Evolutionary conservation across 148 eudicot species (phyloP).

Genomic region (Salicornia ramosissima): DNA sequence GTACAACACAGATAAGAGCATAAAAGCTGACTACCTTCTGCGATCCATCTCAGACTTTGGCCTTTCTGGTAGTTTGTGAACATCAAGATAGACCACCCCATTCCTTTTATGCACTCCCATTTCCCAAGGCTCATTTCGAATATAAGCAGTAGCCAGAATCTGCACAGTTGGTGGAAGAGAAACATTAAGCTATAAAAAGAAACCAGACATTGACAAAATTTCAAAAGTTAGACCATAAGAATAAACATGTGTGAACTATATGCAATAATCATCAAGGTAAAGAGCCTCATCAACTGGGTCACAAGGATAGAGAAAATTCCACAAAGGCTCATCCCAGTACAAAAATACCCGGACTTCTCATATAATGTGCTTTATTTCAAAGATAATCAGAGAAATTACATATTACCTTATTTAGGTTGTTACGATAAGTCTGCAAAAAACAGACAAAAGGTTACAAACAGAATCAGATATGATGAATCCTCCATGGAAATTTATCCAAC

Average conservation of each 20-base stretch:
- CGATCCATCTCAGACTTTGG: constrained; percentile 80
- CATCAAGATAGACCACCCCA: constrained; percentile 94
- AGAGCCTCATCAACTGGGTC: not conserved
- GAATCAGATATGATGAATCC: constrained; percentile 10
- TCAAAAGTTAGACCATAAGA: not conserved
- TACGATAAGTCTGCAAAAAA: constrained; percentile 80
- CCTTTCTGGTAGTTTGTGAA: constrained; percentile 91
- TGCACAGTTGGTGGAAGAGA: constrained; percentile 28
- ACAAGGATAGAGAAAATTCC: constrained; percentile 12
- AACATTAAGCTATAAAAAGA: not conserved
- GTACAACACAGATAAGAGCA: not conserved
- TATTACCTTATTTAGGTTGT: constrained; percentile 97
- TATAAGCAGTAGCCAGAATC: constrained; percentile 95
- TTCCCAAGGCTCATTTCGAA: constrained; percentile 95
- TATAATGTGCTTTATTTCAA: not conserved
- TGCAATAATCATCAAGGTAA: not conserved
- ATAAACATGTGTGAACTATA: not conserved
- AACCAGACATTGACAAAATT: not conserved
- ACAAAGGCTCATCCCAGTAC: not conserved
- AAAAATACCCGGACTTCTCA: not conserved
- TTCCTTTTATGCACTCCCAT: constrained; percentile 99
- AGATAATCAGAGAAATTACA: not conserved
- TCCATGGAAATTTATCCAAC: constrained; percentile 3
- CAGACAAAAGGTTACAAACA: constrained; percentile 6
- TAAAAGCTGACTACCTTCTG: constrained; percentile 44